These are phyloP conservation scores for Parascedosporium putredinis DNA, from an alignment of 2,329 filamentous ascomycete species.

Conservation along the genomic window DNA sequence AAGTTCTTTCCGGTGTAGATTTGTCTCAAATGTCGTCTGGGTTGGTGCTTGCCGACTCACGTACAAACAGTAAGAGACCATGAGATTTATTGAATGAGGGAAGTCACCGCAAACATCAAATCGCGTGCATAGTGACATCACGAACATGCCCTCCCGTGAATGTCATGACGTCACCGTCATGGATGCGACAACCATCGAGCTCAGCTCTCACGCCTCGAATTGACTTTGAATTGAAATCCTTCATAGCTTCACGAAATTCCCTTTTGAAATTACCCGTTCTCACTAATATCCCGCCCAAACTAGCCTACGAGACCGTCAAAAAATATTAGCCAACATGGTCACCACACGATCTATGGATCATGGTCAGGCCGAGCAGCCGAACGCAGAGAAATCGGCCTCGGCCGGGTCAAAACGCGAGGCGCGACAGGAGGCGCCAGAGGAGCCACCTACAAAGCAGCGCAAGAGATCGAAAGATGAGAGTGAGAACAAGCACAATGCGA, in stretches of 20 bases:
- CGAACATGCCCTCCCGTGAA: background rate
- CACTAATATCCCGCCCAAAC: no score
- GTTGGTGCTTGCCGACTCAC: no score
- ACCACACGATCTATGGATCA: conserved; percentile 6
- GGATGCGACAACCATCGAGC: background rate
- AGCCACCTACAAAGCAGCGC: background rate
- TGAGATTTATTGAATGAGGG: no score
- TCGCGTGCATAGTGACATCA: background rate
- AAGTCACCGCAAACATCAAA: background rate
- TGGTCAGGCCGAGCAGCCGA: background rate
- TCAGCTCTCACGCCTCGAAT: no score
- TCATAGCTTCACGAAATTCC: no score
- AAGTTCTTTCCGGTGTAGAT: background rate
- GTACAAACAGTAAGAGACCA: no score
- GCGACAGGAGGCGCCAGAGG: background rate
- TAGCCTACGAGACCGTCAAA: background rate
- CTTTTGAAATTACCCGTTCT: no score
- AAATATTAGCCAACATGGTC: background rate
- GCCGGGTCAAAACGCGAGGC: background rate
- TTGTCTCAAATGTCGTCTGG: no score
- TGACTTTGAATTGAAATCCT: no score
- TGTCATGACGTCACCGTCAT: background rate
- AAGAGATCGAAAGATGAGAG: background rate
- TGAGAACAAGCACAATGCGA: background rate
- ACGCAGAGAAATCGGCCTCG: background rate